A percentile compares a stretch with the other conserved stretches of the same genome.
Evolutionary conservation across 805 yeast genomes (phyloP).

Genomic region (Candida tammaniensis): DNA sequence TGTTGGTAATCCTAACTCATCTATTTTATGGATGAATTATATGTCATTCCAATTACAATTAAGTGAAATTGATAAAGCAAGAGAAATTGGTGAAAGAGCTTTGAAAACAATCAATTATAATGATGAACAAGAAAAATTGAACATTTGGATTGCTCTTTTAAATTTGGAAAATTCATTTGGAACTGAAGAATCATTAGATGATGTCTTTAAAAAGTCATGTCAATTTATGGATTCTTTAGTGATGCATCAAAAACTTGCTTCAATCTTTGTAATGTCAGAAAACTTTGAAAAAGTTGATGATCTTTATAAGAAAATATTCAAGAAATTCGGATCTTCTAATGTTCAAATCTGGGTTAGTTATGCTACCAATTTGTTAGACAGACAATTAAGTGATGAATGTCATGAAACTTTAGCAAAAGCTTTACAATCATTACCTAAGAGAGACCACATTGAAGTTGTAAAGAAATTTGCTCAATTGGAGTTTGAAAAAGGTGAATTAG

Average conservation of each 20-base stretch:
- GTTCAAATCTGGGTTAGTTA: slow-evolving; percentile 77
- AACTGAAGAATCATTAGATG: slow-evolving; percentile 74
- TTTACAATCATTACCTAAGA: slow-evolving; percentile 65
- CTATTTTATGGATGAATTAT: slow-evolving; percentile 94
- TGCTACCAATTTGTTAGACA: slow-evolving; percentile 71
- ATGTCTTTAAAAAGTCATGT: slow-evolving; percentile 76
- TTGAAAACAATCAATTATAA: slow-evolving; percentile 84
- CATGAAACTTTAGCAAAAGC: slow-evolving; percentile 75
- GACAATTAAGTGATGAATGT: slow-evolving; percentile 55
- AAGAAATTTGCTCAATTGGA: slow-evolving; percentile 88
- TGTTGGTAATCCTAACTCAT: slow-evolving; percentile 90
- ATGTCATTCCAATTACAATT: slow-evolving; percentile 97
- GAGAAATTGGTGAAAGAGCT: slow-evolving; percentile 91
- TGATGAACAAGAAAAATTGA: slow-evolving; percentile 89
- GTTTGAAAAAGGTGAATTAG: slow-evolving; percentile 82
- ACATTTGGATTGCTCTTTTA: slow-evolving; percentile 92
- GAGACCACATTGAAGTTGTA: slow-evolving; percentile 75
- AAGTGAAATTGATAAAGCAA: slow-evolving; percentile 90
- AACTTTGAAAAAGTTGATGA: slow-evolving; percentile 68
- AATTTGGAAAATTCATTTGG: slow-evolving; percentile 96
- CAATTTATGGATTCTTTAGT: slow-evolving; percentile 87
- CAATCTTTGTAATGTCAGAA: slow-evolving; percentile 72
- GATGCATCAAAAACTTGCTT: slow-evolving; percentile 77
- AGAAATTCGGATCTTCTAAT: slow-evolving; percentile 66
- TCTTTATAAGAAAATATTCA: slow-evolving; percentile 63